Percentiles rank a stretch among this genome's conserved stretches.
phyloP scores from a whole-genome alignment of 495 filamentous ascomycete genomes.

The Podospora didyma region DNA sequence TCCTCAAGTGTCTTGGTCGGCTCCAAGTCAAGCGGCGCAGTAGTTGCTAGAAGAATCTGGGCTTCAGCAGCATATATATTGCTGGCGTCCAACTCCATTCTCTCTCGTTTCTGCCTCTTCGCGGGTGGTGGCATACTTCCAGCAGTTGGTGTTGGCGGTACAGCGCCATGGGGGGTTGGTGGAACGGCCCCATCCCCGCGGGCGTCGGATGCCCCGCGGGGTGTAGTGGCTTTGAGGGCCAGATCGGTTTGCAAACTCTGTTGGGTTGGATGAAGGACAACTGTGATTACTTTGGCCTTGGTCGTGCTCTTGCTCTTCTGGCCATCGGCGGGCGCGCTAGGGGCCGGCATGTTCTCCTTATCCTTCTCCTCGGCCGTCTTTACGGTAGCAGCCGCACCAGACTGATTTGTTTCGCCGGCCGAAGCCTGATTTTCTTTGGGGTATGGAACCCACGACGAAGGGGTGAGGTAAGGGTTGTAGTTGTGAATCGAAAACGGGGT shows the following conservation, averaged over 20 bases:
- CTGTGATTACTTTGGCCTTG: conserved; percentile 66
- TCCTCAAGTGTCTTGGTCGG: conserved; percentile 65
- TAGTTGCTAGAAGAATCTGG: conserved; percentile 63
- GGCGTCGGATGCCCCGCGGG: conserved; percentile 43
- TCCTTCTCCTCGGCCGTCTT: conserved; percentile 32
- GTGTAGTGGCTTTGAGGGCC: conserved; percentile 68
- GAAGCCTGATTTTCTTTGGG: conserved; percentile 53
- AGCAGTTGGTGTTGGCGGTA: conserved; percentile 57
- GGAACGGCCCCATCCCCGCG: conserved; percentile 55
- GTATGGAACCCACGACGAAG: conserved; percentile 79
- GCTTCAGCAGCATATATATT: conserved; percentile 72
- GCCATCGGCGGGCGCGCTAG: conserved; percentile 38
- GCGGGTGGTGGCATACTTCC: conserved; percentile 52
- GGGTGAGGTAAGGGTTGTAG: conserved; percentile 80
- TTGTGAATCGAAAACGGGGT: conserved; percentile 85
- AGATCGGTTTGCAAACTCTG: conserved; percentile 71
- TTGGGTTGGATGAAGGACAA: conserved; percentile 81
- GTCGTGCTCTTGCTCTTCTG: conserved; percentile 46
- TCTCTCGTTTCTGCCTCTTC: conserved; percentile 63
- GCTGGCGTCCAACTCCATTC: conserved; percentile 69
- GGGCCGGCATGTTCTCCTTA: conserved; percentile 50
- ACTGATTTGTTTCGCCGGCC: conserved; percentile 19
- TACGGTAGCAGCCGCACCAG: conserved; percentile 19
- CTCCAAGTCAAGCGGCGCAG: conserved; percentile 70
- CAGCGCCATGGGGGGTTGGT: conserved; percentile 60